Percentiles rank a stretch among this genome's conserved stretches.
Conservation (phyloP, 148 eudicot species). For the Diospyros kaki region DNA sequence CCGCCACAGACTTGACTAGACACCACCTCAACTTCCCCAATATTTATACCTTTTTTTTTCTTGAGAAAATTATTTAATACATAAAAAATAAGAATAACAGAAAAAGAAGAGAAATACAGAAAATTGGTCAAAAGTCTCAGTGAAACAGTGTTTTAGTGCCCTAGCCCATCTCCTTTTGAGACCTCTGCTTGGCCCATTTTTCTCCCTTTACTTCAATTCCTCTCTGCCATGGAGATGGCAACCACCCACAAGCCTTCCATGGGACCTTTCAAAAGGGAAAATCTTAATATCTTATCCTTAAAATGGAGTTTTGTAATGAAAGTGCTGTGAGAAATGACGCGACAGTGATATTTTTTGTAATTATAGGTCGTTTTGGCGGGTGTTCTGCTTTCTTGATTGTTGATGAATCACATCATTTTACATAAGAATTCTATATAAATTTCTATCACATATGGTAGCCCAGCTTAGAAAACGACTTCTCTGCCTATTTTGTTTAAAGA, state of each 20-base stretch:
- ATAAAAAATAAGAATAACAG: background rate
- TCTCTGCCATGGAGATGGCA: slow-evolving; percentile 6
- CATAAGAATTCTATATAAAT: too few relatives aligned
- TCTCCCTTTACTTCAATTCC: background rate
- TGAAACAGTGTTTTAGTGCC: slow-evolving; percentile 2
- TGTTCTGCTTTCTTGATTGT: too few relatives aligned
- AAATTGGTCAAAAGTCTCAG: background rate
- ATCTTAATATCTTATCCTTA: too few relatives aligned
- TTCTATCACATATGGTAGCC: too few relatives aligned
- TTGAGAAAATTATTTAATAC: background rate
- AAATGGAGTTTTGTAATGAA: too few relatives aligned
- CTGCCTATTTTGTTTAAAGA: background rate
- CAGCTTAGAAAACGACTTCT: background rate
- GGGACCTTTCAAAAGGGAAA: background rate
- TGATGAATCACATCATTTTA: too few relatives aligned
- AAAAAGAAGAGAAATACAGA: background rate
- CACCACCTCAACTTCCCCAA: slow-evolving; percentile 3
- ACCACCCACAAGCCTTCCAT: background rate
- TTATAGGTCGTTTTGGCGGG: too few relatives aligned
- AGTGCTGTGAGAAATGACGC: too few relatives aligned
- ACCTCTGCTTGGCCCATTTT: slow-evolving; percentile 1
- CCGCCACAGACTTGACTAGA: background rate
- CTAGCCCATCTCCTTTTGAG: background rate
- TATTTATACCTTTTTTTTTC: background rate
- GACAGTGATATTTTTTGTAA: too few relatives aligned